Percentiles rank a stretch among this genome's conserved stretches.
Conservation (phyloP, 2,329 filamentous ascomycete species). For the Aureobasidium melanogenum region DNA sequence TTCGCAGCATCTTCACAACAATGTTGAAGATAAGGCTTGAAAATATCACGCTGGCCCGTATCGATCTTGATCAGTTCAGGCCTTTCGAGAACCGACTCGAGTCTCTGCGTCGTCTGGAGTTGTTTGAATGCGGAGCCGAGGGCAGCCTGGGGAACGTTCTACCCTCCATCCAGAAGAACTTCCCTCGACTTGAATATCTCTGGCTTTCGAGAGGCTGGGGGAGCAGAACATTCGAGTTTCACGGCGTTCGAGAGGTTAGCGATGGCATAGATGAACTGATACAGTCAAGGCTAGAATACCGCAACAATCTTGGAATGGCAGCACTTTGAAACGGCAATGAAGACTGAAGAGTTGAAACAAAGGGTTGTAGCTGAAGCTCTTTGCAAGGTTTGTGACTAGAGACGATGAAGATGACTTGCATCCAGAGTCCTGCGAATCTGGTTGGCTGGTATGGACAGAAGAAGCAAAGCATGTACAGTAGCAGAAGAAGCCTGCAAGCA, state of each 20-base stretch:
- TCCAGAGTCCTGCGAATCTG: too few species aligned
- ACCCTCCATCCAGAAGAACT: not conserved
- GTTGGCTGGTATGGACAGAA: too few species aligned
- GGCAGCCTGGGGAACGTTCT: not conserved
- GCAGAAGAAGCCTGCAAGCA: too few species aligned
- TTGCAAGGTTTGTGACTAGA: too few species aligned
- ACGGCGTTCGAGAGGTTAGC: not conserved
- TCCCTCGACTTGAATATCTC: not conserved
- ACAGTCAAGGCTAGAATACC: not conserved
- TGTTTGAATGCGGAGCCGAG: not conserved
- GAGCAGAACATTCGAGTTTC: not conserved
- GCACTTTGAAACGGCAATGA: not conserved
- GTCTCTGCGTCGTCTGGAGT: not conserved
- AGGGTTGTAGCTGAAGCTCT: too few species aligned
- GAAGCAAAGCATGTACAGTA: too few species aligned
- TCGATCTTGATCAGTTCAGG: not conserved
- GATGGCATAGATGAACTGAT: not conserved
- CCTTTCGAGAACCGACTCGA: not conserved
- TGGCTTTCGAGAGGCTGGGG: not conserved
- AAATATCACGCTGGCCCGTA: not conserved
- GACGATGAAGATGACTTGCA: too few species aligned
- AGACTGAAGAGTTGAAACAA: not conserved
- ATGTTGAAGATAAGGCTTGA: not conserved
- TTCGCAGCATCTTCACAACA: not conserved
- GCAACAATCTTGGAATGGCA: not conserved